Evolutionary conservation across 768 basidiomycete genomes (phyloP).

Genomic region (Amanita polypyramis): DNA sequence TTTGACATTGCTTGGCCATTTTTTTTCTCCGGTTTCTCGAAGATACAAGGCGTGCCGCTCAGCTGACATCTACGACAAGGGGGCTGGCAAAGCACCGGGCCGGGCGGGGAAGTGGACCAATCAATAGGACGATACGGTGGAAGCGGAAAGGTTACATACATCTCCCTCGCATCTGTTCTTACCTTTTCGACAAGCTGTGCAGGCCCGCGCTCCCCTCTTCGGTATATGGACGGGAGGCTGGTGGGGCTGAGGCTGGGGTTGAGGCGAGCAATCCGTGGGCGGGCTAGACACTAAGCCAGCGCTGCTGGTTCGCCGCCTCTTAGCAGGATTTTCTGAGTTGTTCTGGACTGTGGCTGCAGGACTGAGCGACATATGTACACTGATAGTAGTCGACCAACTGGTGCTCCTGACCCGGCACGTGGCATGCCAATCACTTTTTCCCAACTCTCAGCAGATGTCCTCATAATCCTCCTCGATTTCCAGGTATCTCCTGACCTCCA

Average conservation of each 20-base stretch:
- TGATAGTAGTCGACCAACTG: not conserved
- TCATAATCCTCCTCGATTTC: slow-evolving; percentile 69
- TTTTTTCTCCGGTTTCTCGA: slow-evolving; percentile 91
- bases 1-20: slow-evolving; percentile 45
- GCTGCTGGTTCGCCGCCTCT: slow-evolving; percentile 44
- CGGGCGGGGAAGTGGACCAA: slow-evolving; percentile 66
- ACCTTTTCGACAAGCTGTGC: slow-evolving; percentile 82
- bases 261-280: slow-evolving; percentile 20
- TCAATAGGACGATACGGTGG: slow-evolving; percentile 39
- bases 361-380: slow-evolving; percentile 50
- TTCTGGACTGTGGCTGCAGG: slow-evolving; percentile 49
- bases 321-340: slow-evolving; percentile 40
- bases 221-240: slow-evolving; percentile 52
- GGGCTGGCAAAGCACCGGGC: slow-evolving; percentile 56
- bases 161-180: slow-evolving; percentile 93
- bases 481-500: slow-evolving; percentile 58
- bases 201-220: slow-evolving; percentile 83
- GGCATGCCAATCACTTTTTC: not conserved
- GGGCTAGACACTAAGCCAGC: slow-evolving; percentile 25
- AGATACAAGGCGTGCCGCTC: slow-evolving; percentile 71
- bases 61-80: slow-evolving; percentile 86
- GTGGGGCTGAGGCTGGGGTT: slow-evolving; percentile 17
- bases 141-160: slow-evolving; percentile 37
- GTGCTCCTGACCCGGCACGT: not conserved
- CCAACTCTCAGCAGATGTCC: slow-evolving; percentile 39